phyloP scores from a whole-genome alignment of 1,284 basidiomycete species.

The Ustilago esculenta region DNA sequence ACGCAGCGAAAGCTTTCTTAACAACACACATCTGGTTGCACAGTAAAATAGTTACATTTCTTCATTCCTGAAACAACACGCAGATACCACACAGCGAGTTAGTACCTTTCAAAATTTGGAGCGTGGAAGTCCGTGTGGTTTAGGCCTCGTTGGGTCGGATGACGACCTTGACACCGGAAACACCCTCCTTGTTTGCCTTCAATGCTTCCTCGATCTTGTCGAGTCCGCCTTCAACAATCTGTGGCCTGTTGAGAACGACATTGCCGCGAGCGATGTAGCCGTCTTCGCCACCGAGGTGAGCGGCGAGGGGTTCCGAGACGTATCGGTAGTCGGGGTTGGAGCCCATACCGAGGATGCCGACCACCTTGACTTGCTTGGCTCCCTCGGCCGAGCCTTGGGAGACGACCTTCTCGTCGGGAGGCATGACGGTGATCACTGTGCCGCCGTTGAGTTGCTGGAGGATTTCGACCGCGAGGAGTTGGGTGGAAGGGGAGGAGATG shows the following conservation, averaged over 20 bases:
- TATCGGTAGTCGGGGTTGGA: conserved; percentile 22
- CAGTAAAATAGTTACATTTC: too few relatives aligned
- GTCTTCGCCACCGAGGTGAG: conserved; percentile 42
- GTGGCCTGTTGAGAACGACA: conserved; percentile 36
- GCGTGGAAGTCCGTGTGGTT: too few relatives aligned
- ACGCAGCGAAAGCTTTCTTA: background rate
- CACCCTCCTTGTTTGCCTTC: conserved; percentile 47
- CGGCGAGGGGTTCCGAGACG: conserved; percentile 35
- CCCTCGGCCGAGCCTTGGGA: background rate
- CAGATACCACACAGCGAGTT: too few relatives aligned
- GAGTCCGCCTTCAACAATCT: conserved; percentile 48
- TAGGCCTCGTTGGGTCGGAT: conserved; percentile 37
- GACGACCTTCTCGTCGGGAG: conserved; percentile 19
- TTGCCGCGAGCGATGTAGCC: conserved; percentile 44
- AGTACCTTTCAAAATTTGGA: too few relatives aligned
- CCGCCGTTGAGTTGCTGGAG: conserved; percentile 32
- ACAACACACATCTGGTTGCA: background rate
- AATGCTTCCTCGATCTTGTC: conserved; percentile 41
- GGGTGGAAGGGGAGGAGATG: conserved; percentile 42
- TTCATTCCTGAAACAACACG: too few relatives aligned
- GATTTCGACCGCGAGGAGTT: conserved; percentile 43
- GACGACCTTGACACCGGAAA: conserved; percentile 51
- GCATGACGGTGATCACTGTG: conserved; percentile 32
- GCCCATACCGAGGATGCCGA: conserved; percentile 28
- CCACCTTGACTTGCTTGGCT: conserved; percentile 8